Evolutionary conservation across 2,329 filamentous ascomycete genomes (phyloP).

Genomic region (Zymoseptoria pseudotritici): DNA sequence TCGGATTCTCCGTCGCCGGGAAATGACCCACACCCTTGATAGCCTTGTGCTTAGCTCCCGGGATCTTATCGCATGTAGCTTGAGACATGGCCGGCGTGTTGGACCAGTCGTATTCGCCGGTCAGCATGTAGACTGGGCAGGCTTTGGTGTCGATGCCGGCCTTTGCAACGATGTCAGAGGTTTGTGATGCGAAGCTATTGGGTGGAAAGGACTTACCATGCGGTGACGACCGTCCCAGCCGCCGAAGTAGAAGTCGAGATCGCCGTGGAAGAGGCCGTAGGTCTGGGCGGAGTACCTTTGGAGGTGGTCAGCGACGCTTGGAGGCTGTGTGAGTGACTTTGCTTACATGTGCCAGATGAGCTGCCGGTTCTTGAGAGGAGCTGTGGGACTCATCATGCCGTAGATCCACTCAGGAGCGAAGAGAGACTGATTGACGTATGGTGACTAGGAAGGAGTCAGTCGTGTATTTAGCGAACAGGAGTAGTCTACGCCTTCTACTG

Average conservation of each 20-base stretch:
- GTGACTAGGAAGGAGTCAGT: slow-evolving; percentile 26
- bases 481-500: not conserved
- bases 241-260: slow-evolving; percentile 46
- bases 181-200: too few relatives aligned
- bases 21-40: slow-evolving; percentile 44
- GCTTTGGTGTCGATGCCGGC: slow-evolving; percentile 40
- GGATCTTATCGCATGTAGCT: slow-evolving; percentile 42
- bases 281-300: slow-evolving; percentile 44
- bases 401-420: slow-evolving; percentile 43
- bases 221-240: slow-evolving; percentile 42
- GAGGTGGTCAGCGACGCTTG: too few relatives aligned
- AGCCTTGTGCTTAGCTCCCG: slow-evolving; percentile 37
- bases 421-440: slow-evolving; percentile 42
- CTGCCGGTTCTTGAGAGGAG: slow-evolving; percentile 39
- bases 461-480: too few relatives aligned
- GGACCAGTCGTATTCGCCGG: slow-evolving; percentile 44
- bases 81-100: slow-evolving; percentile 42
- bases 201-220: slow-evolving; percentile 8
- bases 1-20: slow-evolving; percentile 38
- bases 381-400: slow-evolving; percentile 43
- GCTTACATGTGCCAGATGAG: slow-evolving; percentile 27
- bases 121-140: slow-evolving; percentile 46
- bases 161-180: slow-evolving; percentile 15
- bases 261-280: slow-evolving; percentile 47
- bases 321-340: too few relatives aligned